Conservation (phyloP, 1,139 yeast species). For the Candida dubliniensis region DNA sequence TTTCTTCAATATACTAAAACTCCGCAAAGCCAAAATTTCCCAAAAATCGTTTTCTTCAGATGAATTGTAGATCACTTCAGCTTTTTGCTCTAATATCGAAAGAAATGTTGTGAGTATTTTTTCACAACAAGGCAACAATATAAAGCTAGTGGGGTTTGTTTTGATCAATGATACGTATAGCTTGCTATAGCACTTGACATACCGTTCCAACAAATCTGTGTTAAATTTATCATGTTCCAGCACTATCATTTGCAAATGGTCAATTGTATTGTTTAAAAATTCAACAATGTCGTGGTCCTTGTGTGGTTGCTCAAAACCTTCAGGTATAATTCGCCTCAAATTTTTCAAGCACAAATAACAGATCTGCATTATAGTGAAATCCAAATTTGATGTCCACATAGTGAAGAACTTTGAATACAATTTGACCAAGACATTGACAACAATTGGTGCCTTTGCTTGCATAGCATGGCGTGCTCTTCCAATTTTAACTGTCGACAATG, state of each 20-base stretch:
- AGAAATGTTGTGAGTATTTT: slow-evolving; percentile 61
- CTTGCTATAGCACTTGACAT: slow-evolving; percentile 74
- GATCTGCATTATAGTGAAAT: slow-evolving; percentile 57
- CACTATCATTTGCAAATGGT: slow-evolving; percentile 61
- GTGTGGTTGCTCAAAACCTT: slow-evolving; percentile 73
- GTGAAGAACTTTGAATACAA: slow-evolving; percentile 61
- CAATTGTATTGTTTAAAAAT: slow-evolving; percentile 56
- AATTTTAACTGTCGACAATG: slow-evolving; percentile 70
- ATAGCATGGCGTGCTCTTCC: slow-evolving; percentile 81
- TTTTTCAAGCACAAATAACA: slow-evolving; percentile 78
- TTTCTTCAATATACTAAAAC: slow-evolving; percentile 64
- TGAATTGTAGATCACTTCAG: slow-evolving; percentile 55
- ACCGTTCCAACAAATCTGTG: slow-evolving; percentile 64
- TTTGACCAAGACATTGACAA: slow-evolving; percentile 59
- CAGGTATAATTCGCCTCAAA: slow-evolving; percentile 69
- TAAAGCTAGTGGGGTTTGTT: slow-evolving; percentile 68
- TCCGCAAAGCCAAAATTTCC: slow-evolving; percentile 74
- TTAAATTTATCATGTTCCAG: slow-evolving; percentile 53
- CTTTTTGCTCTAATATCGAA: slow-evolving; percentile 60
- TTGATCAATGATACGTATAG: slow-evolving; percentile 58
- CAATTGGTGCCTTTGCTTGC: slow-evolving; percentile 66
- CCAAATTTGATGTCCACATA: slow-evolving; percentile 54
- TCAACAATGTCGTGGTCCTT: slow-evolving; percentile 57
- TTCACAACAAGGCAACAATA: slow-evolving; percentile 64
- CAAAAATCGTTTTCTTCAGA: slow-evolving; percentile 62